Evolutionary conservation across 257 asterid genomes (phyloP).

Genomic region (Solanum commersonii): DNA sequence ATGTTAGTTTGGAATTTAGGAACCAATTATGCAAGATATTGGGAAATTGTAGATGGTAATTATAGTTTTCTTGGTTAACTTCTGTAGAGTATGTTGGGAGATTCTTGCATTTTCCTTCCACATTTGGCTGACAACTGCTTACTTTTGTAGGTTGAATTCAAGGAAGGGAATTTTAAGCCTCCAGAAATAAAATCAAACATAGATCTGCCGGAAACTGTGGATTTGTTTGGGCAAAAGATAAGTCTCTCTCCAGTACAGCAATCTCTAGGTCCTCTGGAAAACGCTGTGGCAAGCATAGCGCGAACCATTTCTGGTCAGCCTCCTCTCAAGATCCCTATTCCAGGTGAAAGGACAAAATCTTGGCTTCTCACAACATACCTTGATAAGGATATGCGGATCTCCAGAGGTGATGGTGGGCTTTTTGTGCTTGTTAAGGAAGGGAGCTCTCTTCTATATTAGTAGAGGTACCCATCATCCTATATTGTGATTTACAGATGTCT

Average conservation of each 20-base stretch:
- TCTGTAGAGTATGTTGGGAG: background rate
- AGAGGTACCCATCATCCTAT: background rate
- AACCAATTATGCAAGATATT: background rate
- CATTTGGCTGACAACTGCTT: background rate
- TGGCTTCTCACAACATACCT: conserved; percentile 85
- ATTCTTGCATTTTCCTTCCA: background rate
- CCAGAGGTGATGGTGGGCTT: conserved; percentile 95
- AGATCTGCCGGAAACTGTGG: conserved; percentile 63
- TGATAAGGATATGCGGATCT: conserved; percentile 78
- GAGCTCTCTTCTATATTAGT: conserved; percentile 51
- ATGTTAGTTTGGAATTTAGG: background rate
- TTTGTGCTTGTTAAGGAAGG: conserved; percentile 95
- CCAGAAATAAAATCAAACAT: conserved; percentile 83
- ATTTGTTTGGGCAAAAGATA: conserved; percentile 70
- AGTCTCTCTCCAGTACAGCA: conserved; percentile 57
- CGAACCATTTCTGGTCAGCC: conserved; percentile 79
- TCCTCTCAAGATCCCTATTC: conserved; percentile 75
- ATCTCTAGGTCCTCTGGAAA: conserved; percentile 55
- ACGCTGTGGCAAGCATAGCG: conserved; percentile 52
- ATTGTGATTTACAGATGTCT: background rate
- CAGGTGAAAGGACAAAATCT: conserved; percentile 61
- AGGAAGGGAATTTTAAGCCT: conserved; percentile 76
- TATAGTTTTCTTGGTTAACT: background rate
- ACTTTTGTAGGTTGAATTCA: conserved; percentile 61
- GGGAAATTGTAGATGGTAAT: background rate